Percentiles rank a stretch among this genome's conserved stretches.
These are phyloP conservation scores for Teratosphaeriaceae sp. DNA, from an alignment of 2,329 filamentous ascomycete genomes.

Conservation along the genomic window DNA sequence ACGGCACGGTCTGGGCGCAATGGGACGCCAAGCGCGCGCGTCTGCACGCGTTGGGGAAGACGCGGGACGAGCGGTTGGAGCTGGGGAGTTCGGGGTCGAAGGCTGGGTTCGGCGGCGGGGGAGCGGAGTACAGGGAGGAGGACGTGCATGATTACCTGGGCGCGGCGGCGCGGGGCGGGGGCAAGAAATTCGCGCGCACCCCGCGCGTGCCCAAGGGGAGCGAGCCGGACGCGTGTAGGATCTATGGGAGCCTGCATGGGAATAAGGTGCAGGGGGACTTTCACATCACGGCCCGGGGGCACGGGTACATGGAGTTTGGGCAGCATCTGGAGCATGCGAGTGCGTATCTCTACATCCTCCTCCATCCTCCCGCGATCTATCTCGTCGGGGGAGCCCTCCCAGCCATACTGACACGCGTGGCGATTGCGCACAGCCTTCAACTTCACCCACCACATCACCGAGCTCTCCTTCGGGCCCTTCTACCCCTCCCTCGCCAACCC, in stretches of 20 bases:
- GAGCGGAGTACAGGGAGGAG: conserved; percentile 62
- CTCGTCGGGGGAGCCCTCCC: too few species aligned
- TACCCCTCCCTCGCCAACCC: conserved; percentile 92
- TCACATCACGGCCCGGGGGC: conserved; percentile 89
- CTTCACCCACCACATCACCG: conserved; percentile 94
- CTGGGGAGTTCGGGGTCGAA: conserved; percentile 60
- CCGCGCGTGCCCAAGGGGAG: conserved; percentile 51
- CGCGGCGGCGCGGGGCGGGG: conserved; percentile 52
- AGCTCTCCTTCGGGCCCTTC: conserved; percentile 94
- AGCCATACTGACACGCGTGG: too few species aligned
- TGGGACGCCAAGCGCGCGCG: conserved; percentile 72
- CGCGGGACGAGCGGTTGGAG: conserved; percentile 50
- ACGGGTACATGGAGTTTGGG: conserved; percentile 82
- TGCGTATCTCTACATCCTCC: conserved; percentile 42
- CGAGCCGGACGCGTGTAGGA: conserved; percentile 67
- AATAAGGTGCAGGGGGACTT: conserved; percentile 99
- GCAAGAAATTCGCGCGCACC: conserved; percentile 64
- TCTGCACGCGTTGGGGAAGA: conserved; percentile 46
- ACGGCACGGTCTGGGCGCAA: conserved; percentile 72
- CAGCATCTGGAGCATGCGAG: conserved; percentile 74
- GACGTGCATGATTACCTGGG: conserved; percentile 89
- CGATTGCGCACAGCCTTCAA: conserved; percentile 81
- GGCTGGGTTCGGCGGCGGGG: conserved; percentile 50
- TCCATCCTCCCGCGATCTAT: too few species aligned
- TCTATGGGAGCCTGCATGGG: conserved; percentile 82